phyloP scores from a whole-genome alignment of 2,329 filamentous ascomycete genomes.

The Decorospora gaudefroyi region DNA sequence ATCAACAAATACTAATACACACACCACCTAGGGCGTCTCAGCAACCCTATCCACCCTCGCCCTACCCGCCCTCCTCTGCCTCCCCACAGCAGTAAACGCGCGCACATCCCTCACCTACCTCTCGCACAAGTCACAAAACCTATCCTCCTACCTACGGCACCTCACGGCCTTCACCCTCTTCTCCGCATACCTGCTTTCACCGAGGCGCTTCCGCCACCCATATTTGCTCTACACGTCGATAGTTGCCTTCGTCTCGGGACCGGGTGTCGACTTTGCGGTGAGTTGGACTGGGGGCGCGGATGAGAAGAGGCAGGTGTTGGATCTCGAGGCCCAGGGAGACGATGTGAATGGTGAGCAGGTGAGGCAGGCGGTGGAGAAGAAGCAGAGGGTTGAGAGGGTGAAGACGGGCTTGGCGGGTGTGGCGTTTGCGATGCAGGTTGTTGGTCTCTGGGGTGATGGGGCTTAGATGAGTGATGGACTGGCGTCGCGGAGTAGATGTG shows the following conservation, averaged over 20 bases:
- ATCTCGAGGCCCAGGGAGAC: conserved; percentile 44
- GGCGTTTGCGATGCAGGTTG: conserved; percentile 54
- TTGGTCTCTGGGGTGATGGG: conserved; percentile 57
- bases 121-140: conserved; percentile 57
- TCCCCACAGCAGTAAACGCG: conserved; percentile 75
- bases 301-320: conserved; percentile 30
- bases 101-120: conserved; percentile 64
- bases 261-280: conserved; percentile 47
- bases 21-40: conserved; percentile 73
- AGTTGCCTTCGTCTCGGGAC: conserved; percentile 59
- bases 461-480: conserved; percentile 11
- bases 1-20: conserved; percentile 2
- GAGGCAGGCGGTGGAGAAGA: conserved; percentile 51
- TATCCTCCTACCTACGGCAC: conserved; percentile 66
- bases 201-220: conserved; percentile 75
- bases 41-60: conserved; percentile 79
- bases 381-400: conserved; percentile 50
- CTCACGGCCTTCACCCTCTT: conserved; percentile 73
- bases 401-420: conserved; percentile 50
- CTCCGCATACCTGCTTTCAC: conserved; percentile 77
- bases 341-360: conserved; percentile 58
- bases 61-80: conserved; percentile 77
- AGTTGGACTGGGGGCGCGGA: conserved; percentile 28
- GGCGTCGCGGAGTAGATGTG: not conserved
- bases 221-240: conserved; percentile 86